These are phyloP conservation scores for Telfairia occidentalis DNA, from an alignment of 331 rosid genomes.

Conservation along the genomic window DNA sequence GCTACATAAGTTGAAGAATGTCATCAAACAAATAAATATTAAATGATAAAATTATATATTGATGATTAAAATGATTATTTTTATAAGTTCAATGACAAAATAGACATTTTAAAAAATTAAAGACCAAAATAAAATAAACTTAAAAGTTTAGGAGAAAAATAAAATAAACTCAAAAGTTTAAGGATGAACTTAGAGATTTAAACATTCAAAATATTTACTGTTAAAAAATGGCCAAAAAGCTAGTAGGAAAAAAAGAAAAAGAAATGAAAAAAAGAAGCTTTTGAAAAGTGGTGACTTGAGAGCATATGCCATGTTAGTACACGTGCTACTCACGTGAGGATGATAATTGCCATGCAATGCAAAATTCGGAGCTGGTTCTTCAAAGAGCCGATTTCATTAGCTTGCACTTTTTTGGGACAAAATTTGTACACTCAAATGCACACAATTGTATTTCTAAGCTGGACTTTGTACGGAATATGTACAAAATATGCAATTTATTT, in stretches of 20 bases:
- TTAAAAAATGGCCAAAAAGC: background rate
- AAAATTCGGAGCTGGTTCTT: background rate
- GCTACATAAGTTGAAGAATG: no score
- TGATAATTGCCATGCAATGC: slow-evolving; percentile 2
- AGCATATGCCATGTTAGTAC: background rate
- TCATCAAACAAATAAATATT: no score
- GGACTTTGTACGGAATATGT: background rate
- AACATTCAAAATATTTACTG: background rate
- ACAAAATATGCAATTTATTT: background rate
- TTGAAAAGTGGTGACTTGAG: background rate
- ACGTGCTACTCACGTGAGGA: slow-evolving; percentile 11
- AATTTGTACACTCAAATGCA: background rate
- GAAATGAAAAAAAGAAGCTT: background rate
- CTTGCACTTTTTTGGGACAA: background rate
- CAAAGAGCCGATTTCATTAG: background rate
- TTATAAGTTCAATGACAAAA: no score
- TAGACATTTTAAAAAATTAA: no score
- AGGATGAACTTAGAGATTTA: no score
- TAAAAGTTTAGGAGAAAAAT: no score
- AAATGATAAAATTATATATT: no score
- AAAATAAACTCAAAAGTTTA: no score
- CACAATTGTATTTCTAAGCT: background rate
- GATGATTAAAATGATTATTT: no score
- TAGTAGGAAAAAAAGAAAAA: background rate
- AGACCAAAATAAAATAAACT: no score